Conservation (phyloP, 495 filamentous ascomycete genomes). For the Terfezia claveryi region DNA sequence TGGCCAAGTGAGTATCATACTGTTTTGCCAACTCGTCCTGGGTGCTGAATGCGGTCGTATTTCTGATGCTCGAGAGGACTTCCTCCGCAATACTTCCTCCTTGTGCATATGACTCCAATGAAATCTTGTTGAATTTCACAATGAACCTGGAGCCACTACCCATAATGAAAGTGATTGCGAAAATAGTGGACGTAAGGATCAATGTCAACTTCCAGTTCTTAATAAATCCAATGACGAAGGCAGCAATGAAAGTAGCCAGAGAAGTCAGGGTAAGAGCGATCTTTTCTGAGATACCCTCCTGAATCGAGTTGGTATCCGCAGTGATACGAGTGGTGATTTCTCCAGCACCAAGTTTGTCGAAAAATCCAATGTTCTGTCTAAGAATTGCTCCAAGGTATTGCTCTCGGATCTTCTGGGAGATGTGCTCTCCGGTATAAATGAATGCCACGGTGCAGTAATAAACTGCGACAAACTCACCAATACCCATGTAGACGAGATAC, state of each 20-base stretch:
- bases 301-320: constrained; percentile 69
- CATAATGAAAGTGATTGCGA: constrained; percentile 55
- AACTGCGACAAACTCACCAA: constrained; percentile 60
- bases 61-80: constrained; percentile 80
- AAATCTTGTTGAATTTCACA: constrained; percentile 53
- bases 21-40: constrained; percentile 69
- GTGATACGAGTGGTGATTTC: constrained; percentile 88
- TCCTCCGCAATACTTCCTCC: constrained; percentile 86
- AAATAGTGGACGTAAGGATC: constrained; percentile 56
- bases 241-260: constrained; percentile 57
- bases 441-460: constrained; percentile 73
- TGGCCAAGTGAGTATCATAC: constrained; percentile 52
- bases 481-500: constrained; percentile 78
- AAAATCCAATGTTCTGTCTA: constrained; percentile 79
- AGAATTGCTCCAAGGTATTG: constrained; percentile 65
- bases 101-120: constrained; percentile 53
- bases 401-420: constrained; percentile 64
- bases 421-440: constrained; percentile 83
- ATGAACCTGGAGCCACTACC: constrained; percentile 49
- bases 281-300: constrained; percentile 78
- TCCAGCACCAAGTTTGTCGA: constrained; percentile 75
- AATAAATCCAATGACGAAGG: constrained; percentile 73
- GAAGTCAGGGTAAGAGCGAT: constrained; percentile 53
- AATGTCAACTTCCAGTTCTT: constrained; percentile 69
- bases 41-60: constrained; percentile 80